Evolutionary conservation across 164 flowering plant species (phyloP), one percentile per base, ranked within the genome.

Genomic region (Houttuynia cordata): DNA sequence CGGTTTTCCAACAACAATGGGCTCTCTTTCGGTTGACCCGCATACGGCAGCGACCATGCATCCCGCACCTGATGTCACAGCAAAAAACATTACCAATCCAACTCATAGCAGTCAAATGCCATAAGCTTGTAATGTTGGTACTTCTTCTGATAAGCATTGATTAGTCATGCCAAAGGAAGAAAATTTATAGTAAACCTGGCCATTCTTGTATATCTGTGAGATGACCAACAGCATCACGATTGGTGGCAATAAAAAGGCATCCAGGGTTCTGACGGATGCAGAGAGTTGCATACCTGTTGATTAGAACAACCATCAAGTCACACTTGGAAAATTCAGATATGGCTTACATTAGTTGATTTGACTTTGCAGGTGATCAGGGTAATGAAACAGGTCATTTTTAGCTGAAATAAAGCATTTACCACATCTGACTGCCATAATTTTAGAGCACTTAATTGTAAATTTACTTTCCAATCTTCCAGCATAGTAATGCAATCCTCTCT

Each of bases 1-100:
- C 24, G 97, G 97, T 67, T 93, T 93, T 70, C 98, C 97, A 59
- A 93, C 98, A 41, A 93, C 97, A 72, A 83, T 70, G 59, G 98
- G 98, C 70, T 90, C 96, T 67, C 72, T 84, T 69, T 87, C 73
- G 59, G 97, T 84, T 57, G 98, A 68, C 30, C 94, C 94, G 73
- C 90, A 79, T 4, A 93, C 58, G 40, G 97, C 97, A 68, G 80
- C 88, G 66, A 93, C 98, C 97, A 90, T 93, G 63, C 96, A 87
- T 56, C 98, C 98, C 0, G 98, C 97, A 69, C 98, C 98, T 90
- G 82, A 62, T 72, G n/a, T 15, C 37, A 17, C 23, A 68, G 24
- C 10, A 9, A 15, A 64, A 60, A 30, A 6, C 6, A 30, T 30
- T 30, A 30, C 6, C 37, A 30, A 6, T 30, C 6, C 37, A 30